phyloP scores from a whole-genome alignment of 768 basidiomycete species.

The Fomitopsis serialis region DNA sequence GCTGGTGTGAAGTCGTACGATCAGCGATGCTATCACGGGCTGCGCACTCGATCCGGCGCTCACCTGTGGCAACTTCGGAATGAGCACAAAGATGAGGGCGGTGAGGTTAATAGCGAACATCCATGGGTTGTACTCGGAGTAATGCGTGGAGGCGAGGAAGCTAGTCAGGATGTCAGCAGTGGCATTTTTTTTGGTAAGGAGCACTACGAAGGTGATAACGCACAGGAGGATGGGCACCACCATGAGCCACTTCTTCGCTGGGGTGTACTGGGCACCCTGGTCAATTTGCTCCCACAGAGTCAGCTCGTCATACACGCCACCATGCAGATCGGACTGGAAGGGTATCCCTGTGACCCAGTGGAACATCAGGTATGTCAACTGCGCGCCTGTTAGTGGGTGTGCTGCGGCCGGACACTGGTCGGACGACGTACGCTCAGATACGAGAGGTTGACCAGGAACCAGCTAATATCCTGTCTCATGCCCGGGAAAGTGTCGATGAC shows the following conservation, averaged over 20 bases:
- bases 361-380: conserved; percentile 98
- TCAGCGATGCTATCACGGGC: conserved; percentile 1
- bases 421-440: conserved; percentile 78
- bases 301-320: conserved; percentile 94
- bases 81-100: conserved; percentile 74
- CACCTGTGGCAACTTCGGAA: conserved; percentile 96
- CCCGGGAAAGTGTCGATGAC: conserved; percentile 92
- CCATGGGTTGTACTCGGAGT: conserved; percentile 95
- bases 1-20: conserved; percentile 32
- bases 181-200: not conserved
- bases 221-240: conserved; percentile 86
- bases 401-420: not conserved
- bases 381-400: conserved; percentile 3
- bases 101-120: conserved; percentile 87
- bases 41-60: conserved; percentile 15
- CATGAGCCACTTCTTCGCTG: conserved; percentile 95
- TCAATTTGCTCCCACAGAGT: conserved; percentile 99
- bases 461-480: conserved; percentile 90
- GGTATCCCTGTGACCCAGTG: conserved; percentile 97
- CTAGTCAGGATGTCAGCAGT: conserved; percentile 35
- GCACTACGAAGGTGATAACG: conserved; percentile 26
- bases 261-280: conserved; percentile 96
- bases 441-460: conserved; percentile 88
- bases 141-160: conserved; percentile 96
- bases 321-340: conserved; percentile 81